Evolutionary conservation across 176 grass and related monocot genomes (phyloP), one percentile per base, ranked within the genome.

Genomic region (Dendrocalamus sinicus): DNA sequence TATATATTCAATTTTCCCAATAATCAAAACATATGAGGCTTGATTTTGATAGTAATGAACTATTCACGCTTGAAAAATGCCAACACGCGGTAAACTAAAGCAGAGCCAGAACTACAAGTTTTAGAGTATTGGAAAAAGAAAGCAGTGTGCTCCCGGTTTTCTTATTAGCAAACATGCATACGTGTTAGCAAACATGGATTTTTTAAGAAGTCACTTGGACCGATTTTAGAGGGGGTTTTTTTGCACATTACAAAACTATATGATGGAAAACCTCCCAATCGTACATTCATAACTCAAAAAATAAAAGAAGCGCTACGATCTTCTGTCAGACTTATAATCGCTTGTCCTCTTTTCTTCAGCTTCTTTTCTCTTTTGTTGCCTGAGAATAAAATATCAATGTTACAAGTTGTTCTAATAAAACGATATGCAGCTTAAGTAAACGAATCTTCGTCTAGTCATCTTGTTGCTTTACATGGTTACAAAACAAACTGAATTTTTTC

Each of bases 301-400:
- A 37, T 2, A 75, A 58, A 57, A 16, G 4, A 10, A 14, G 8
- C 3, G 9, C 88, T 91, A 94, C 2, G 90, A 90, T 90, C 92
- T 91, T 88, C 81, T 91, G 66, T 95, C 95, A 51, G 86, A 91
- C 65, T 92, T 95, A 70, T 89, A 85, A 84, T 98, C 91, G 6
- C 73, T 70, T 23, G 91, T 80, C 80, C 77, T 89, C 84, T 85
- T 99, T 6, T 92, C 92, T 91, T 91, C 92, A 48, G 92, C 93
- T 79, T 99, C 91, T 93, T 75, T 96, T 77, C 90, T 85, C 75
- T 92, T 96, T 77, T 92, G 96, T 90, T 96, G 93, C 82, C 96
- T 99, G 90, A 87, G 90, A 87, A 88, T 23, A 84, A 69, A 77
- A 72, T 13, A 75, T 9, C 2, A 48, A 60, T 43, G 47, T 83